Evolutionary conservation across 495 filamentous ascomycete species (phyloP).

Genomic region (Podospora didyma): DNA sequence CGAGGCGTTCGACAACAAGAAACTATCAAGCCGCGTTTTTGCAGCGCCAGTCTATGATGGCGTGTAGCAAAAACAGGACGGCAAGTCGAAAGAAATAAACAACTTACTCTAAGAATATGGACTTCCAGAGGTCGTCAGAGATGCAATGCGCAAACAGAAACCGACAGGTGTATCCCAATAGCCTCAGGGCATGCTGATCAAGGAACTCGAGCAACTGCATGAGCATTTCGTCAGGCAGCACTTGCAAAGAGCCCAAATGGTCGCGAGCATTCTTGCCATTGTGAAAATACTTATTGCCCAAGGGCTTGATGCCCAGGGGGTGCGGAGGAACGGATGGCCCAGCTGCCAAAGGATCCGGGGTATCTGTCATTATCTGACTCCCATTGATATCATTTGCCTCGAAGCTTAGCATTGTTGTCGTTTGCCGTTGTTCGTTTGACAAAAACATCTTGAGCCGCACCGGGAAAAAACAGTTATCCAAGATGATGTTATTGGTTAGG

Average conservation of each 20-base stretch:
- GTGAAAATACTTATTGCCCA: conserved; percentile 74
- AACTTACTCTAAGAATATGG: conserved; percentile 79
- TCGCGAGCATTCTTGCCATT: conserved; percentile 61
- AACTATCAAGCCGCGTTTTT: too few species aligned
- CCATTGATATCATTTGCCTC: conserved; percentile 8
- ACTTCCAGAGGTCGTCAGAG: conserved; percentile 88
- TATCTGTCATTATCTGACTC: conserved; percentile 13
- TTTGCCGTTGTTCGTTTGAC: conserved; percentile 15
- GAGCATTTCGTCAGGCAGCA: conserved; percentile 79
- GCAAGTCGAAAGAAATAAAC: conserved; percentile 8
- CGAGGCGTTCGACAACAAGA: too few species aligned
- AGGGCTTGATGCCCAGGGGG: conserved; percentile 80
- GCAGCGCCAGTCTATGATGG: too few species aligned
- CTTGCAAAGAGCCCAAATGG: conserved; percentile 57
- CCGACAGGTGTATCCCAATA: conserved; percentile 78
- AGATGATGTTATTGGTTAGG: neutral
- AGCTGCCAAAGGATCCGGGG: conserved; percentile 4
- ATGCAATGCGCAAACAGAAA: conserved; percentile 84
- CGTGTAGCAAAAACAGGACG: neutral
- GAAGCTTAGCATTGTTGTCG: neutral
- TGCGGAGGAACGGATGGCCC: conserved; percentile 62
- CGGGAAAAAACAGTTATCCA: neutral
- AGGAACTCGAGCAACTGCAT: conserved; percentile 71
- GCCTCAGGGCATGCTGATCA: conserved; percentile 56
- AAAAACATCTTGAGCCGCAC: conserved; percentile 17